A percentile compares a stretch with the other conserved stretches of the same genome.
Conservation (phyloP, 148 eudicot species). For the Rhododendron vialii region DNA sequence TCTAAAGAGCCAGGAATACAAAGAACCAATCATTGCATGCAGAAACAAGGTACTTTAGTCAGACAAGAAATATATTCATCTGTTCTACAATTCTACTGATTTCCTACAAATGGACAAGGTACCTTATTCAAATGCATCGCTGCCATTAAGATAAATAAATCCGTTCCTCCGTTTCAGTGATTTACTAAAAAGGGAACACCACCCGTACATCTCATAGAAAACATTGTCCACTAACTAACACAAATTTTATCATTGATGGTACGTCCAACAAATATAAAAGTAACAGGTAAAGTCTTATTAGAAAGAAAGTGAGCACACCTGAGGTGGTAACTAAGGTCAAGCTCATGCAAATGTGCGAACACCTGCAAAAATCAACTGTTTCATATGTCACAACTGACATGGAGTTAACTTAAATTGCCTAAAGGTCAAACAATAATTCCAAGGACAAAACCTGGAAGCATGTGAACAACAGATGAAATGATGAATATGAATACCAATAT, state of each 20-base stretch:
- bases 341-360: constrained; percentile 86
- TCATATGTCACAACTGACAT: constrained; percentile 1
- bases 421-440: not conserved
- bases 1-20: not conserved
- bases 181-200: not conserved
- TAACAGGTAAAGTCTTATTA: not conserved
- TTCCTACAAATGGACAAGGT: not conserved
- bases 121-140: not conserved
- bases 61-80: not conserved
- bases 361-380: constrained; percentile 51
- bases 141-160: not conserved
- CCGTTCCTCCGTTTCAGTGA: not conserved
- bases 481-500: not conserved
- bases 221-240: not conserved
- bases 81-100: not conserved
- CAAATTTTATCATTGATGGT: not conserved
- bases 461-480: not conserved
- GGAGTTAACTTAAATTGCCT: not conserved
- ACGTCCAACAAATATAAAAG: not conserved
- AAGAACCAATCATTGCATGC: not conserved
- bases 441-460: not conserved
- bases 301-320: constrained; percentile 41
- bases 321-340: constrained; percentile 85
- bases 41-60: not conserved
- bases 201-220: not conserved